Percentiles rank a stretch among this genome's conserved stretches.
Conservation (phyloP, 2,329 filamentous ascomycete species). For the Bipolaris gigantea region DNA sequence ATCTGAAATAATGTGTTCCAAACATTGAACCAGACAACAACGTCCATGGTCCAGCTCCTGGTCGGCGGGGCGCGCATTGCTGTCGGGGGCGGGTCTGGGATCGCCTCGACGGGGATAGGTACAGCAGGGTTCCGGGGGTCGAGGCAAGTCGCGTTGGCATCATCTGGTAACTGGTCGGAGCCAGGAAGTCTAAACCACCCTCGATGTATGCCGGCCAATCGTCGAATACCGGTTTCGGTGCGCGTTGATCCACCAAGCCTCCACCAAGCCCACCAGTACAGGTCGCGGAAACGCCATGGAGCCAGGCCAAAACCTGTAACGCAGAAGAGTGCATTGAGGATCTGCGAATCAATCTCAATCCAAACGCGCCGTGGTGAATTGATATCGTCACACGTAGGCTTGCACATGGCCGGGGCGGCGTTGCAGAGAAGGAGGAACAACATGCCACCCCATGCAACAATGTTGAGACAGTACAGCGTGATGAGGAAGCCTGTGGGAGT, state of each 20-base stretch:
- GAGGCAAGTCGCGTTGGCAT: conserved; percentile 26
- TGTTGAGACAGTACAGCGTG: conserved; percentile 76
- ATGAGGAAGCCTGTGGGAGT: conserved; percentile 78
- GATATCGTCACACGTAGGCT: conserved; percentile 69
- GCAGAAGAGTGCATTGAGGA: conserved; percentile 82
- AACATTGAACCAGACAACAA: conserved; percentile 77
- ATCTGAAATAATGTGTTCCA: conserved; percentile 78
- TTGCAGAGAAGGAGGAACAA: conserved; percentile 82
- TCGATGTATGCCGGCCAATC: conserved; percentile 72
- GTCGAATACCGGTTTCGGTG: conserved; percentile 58
- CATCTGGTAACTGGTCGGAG: conserved; percentile 58
- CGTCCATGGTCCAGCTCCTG: conserved; percentile 73
- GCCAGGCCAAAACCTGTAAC: conserved; percentile 82
- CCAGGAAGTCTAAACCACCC: conserved; percentile 75
- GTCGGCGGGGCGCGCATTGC: conserved; percentile 70
- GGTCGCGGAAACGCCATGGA: conserved; percentile 81
- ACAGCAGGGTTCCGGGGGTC: conserved; percentile 53
- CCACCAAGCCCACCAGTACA: conserved; percentile 71
- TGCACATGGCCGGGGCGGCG: conserved; percentile 72
- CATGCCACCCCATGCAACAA: conserved; percentile 91
- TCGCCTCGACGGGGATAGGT: conserved; percentile 65
- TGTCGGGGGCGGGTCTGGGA: conserved; percentile 69
- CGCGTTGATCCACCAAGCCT: conserved; percentile 55
- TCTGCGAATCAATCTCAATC: conserved; percentile 84
- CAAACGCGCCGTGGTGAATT: conserved; percentile 77